A percentile compares a stretch with the other conserved stretches of the same genome.
phyloP scores from a whole-genome alignment of 2,329 filamentous ascomycete species.

The Macrophomina tecta region DNA sequence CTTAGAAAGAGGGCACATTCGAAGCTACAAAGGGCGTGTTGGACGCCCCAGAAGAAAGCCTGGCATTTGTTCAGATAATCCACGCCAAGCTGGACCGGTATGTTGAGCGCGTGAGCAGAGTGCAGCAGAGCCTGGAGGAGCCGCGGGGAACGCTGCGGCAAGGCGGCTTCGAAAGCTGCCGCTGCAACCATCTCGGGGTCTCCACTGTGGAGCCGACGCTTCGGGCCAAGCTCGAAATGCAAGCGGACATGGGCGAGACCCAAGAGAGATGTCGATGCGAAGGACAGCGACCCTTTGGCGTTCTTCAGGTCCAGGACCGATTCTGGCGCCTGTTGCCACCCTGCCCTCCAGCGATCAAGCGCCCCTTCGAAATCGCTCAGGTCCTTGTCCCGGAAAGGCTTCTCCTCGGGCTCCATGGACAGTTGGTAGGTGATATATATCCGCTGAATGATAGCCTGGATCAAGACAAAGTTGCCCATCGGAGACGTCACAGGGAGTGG shows the following conservation, averaged over 20 bases:
- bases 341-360: constrained; percentile 11
- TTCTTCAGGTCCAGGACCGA: constrained; percentile 10
- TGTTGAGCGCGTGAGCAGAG: constrained; percentile 13
- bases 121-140: constrained; percentile 11
- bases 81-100: constrained; percentile 20
- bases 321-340: constrained; percentile 14
- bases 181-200: not conserved
- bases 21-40: constrained; percentile 4
- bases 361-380: constrained; percentile 8
- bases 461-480: constrained; percentile 13
- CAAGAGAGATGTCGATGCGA: constrained; percentile 10
- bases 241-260: constrained; percentile 15
- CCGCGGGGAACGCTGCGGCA: constrained; percentile 8
- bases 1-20: constrained; percentile 18
- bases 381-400: not conserved
- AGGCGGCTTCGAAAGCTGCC: constrained; percentile 2
- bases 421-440: constrained; percentile 12
- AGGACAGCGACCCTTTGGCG: constrained; percentile 10
- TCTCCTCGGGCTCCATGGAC: constrained; percentile 30
- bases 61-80: constrained; percentile 15
- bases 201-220: constrained; percentile 24
- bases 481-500: constrained; percentile 2
- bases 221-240: not conserved
- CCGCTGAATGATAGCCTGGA: constrained; percentile 8
- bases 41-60: constrained; percentile 16